A percentile compares a stretch with the other conserved stretches of the same genome.
phyloP scores from a whole-genome alignment of 1,284 basidiomycete species.

The Cystobasidium slooffiae region DNA sequence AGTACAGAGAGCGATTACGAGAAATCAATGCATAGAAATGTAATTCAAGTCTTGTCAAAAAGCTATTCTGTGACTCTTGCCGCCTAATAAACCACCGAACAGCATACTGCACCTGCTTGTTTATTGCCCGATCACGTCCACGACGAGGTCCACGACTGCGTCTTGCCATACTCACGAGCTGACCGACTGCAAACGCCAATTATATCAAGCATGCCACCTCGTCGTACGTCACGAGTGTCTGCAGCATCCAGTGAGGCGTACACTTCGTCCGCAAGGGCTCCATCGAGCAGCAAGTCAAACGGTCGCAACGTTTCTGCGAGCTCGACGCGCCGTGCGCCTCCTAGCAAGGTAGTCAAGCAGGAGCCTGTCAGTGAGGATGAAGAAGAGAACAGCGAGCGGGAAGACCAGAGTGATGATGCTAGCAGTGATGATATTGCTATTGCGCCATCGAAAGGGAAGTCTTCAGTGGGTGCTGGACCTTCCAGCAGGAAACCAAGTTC shows the following conservation, averaged over 20 bases:
- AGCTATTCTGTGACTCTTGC: too few relatives aligned
- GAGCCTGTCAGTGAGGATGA: constrained; percentile 44
- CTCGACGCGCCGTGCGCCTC: constrained; percentile 22
- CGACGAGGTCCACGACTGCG: too few relatives aligned
- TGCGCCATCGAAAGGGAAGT: not conserved
- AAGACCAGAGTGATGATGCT: constrained; percentile 2
- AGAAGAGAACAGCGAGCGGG: constrained; percentile 3
- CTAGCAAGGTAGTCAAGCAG: constrained; percentile 33
- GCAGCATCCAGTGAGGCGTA: not conserved
- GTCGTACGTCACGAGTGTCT: not conserved
- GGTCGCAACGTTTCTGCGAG: not conserved
- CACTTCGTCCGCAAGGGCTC: not conserved
- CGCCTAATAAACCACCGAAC: too few relatives aligned
- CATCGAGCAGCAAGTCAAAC: not conserved
- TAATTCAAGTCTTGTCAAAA: too few relatives aligned
- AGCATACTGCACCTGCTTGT: too few relatives aligned
- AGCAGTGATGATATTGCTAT: constrained; percentile 22
- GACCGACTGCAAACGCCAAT: not conserved
- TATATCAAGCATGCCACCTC: not conserved
- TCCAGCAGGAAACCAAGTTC: not conserved
- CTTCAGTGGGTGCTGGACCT: constrained; percentile 6
- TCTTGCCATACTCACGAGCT: not conserved
- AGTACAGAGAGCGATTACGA: too few relatives aligned
- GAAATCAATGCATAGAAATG: too few relatives aligned
- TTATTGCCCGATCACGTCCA: too few relatives aligned